Evolutionary conservation across 306 rosid species (phyloP).

Genomic region (Castanopsis chinensis): DNA sequence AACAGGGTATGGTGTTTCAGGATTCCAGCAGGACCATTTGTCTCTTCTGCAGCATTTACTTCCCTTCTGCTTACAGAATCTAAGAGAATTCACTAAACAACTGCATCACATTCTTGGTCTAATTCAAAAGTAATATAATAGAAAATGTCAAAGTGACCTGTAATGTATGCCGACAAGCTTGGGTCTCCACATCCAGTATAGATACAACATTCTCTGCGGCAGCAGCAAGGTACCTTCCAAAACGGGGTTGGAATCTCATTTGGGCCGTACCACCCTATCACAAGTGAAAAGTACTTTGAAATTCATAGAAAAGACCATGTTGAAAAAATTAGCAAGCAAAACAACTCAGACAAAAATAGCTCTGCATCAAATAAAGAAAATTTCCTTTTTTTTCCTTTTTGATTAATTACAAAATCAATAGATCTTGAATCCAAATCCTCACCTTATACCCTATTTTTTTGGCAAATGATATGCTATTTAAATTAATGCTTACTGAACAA

Average conservation of each 20-base stretch:
- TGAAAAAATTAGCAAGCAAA: neutral
- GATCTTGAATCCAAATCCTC: neutral
- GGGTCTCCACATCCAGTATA: constrained; percentile 87
- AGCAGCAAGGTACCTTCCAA: constrained; percentile 86
- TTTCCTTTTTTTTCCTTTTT: neutral
- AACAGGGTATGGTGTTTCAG: neutral
- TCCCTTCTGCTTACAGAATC: neutral
- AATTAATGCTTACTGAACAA: neutral
- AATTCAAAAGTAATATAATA: neutral
- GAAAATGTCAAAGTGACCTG: constrained; percentile 45
- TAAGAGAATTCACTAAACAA: neutral
- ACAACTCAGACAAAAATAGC: constrained; percentile 4
- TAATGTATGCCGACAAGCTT: constrained; percentile 65
- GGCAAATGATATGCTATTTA: neutral
- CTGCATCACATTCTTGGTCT: neutral
- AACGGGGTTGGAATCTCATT: constrained; percentile 91
- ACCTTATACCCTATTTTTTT: neutral
- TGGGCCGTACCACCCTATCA: constrained; percentile 82
- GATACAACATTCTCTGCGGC: constrained; percentile 88
- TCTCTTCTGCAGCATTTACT: neutral
- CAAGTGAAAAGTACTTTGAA: constrained; percentile 5
- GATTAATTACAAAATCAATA: neutral
- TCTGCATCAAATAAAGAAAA: neutral
- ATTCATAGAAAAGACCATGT: constrained; percentile 8
- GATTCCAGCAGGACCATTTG: neutral